Conservation (phyloP, 2,329 filamentous ascomycete genomes). For the Pochonia chlamydosporia region DNA sequence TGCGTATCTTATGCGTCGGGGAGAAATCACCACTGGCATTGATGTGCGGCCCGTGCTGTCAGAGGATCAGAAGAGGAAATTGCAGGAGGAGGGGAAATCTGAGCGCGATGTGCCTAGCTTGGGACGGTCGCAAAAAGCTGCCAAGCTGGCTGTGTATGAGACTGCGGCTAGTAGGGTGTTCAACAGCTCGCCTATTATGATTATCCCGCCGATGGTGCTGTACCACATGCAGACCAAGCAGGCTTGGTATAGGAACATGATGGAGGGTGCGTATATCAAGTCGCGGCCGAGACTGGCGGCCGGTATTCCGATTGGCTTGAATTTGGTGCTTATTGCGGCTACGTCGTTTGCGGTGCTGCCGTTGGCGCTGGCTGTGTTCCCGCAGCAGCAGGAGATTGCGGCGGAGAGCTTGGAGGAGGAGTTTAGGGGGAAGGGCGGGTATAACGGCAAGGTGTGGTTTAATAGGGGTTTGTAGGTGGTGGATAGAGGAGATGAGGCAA, state of each 20-base stretch:
- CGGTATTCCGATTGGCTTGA: conserved; percentile 63
- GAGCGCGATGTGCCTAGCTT: conserved; percentile 64
- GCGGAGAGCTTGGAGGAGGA: conserved; percentile 75
- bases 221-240: conserved; percentile 65
- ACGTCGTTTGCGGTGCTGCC: conserved; percentile 88
- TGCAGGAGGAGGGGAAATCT: conserved; percentile 51
- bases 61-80: conserved; percentile 57
- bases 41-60: conserved; percentile 82
- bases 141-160: conserved; percentile 83
- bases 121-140: conserved; percentile 83
- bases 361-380: conserved; percentile 85
- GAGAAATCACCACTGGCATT: conserved; percentile 90
- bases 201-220: conserved; percentile 80
- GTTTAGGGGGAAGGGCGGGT: conserved; percentile 76
- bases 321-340: conserved; percentile 77
- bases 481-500: no score
- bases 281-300: conserved; percentile 60
- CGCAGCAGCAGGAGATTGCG: conserved; percentile 77
- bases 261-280: conserved; percentile 72
- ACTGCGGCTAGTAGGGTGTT: conserved; percentile 87
- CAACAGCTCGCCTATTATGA: conserved; percentile 96
- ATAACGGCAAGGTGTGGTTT: conserved; percentile 83
- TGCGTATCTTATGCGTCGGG: conserved; percentile 94
- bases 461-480: conserved; percentile 77
- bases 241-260: conserved; percentile 30